phyloP scores from a whole-genome alignment of 257 asterid species.

The Dorcoceras hygrometricum region DNA sequence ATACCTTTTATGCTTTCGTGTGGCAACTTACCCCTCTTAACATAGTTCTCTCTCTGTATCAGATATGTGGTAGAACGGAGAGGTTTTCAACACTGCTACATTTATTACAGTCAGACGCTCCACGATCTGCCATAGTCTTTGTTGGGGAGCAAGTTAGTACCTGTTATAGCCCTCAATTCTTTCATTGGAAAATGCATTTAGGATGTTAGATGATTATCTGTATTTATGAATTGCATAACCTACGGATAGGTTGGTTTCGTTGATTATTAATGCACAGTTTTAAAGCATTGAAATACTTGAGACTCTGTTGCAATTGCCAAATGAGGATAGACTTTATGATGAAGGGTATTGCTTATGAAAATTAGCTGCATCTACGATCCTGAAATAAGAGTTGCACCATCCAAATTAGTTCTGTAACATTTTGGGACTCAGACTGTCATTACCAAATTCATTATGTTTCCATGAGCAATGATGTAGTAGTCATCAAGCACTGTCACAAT shows the following conservation, averaged over 20 bases:
- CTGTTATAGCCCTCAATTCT: constrained; percentile 23
- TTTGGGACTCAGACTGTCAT: not conserved
- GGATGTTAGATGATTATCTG: not conserved
- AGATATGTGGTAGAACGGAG: constrained; percentile 71
- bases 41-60: constrained; percentile 28
- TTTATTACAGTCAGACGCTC: constrained; percentile 61
- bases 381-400: not conserved
- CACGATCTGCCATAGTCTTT: constrained; percentile 85
- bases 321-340: not conserved
- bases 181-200: constrained; percentile 12
- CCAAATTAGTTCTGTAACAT: constrained; percentile 6
- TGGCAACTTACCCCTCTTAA: constrained; percentile 13
- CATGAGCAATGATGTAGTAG: not conserved
- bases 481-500: not conserved
- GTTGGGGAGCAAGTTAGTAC: constrained; percentile 83
- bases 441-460: not conserved
- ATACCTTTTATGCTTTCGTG: constrained; percentile 3
- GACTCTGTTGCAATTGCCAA: not conserved
- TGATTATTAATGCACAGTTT: not conserved
- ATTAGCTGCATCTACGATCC: constrained; percentile 12
- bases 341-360: constrained; percentile 5
- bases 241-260: constrained; percentile 5
- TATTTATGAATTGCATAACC: constrained; percentile 15
- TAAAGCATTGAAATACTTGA: not conserved
- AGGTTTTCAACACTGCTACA: constrained; percentile 57